These are phyloP conservation scores for Cadophora gregata DNA, from an alignment of 2,329 filamentous ascomycete genomes.

Conservation along the genomic window DNA sequence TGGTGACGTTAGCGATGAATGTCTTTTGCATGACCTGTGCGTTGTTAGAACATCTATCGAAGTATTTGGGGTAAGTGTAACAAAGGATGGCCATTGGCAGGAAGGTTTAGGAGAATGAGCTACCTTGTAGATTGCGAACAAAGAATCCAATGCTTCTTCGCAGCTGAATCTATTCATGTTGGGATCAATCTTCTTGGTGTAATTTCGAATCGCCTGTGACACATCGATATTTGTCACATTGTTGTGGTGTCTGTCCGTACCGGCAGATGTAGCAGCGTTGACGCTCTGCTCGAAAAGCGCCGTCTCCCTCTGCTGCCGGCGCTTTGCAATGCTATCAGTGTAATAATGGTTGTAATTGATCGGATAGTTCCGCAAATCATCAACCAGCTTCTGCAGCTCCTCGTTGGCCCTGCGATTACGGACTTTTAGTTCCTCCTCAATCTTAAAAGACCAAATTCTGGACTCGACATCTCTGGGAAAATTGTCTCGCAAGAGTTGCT, in stretches of 20 bases:
- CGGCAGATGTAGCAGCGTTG: too few species aligned
- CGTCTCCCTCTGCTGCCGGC: conserved; percentile 25
- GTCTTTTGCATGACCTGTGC: conserved; percentile 43
- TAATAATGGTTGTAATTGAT: conserved; percentile 49
- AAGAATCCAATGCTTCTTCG: conserved; percentile 42
- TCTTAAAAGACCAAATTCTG: conserved; percentile 28
- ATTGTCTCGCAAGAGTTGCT: conserved; percentile 30
- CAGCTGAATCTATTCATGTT: conserved; percentile 43
- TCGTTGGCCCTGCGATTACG: conserved; percentile 27
- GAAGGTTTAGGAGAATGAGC: neutral
- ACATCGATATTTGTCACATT: conserved; percentile 25
- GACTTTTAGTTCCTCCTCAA: conserved; percentile 34
- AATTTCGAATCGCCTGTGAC: conserved; percentile 20
- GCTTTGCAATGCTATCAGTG: conserved; percentile 42
- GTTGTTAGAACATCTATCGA: too few species aligned
- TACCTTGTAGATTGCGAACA: conserved; percentile 46
- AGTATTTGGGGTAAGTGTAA: too few species aligned
- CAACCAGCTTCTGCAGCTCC: conserved; percentile 41
- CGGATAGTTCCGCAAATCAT: conserved; percentile 41
- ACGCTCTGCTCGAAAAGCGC: neutral
- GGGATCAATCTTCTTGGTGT: conserved; percentile 19
- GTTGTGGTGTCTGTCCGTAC: too few species aligned
- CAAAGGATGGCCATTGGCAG: too few species aligned
- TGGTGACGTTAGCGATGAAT: conserved; percentile 45
- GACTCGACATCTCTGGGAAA: conserved; percentile 34